A percentile compares a stretch with the other conserved stretches of the same genome.
phyloP scores from a whole-genome alignment of 257 asterid species.

The Plectranthus barbatus region DNA sequence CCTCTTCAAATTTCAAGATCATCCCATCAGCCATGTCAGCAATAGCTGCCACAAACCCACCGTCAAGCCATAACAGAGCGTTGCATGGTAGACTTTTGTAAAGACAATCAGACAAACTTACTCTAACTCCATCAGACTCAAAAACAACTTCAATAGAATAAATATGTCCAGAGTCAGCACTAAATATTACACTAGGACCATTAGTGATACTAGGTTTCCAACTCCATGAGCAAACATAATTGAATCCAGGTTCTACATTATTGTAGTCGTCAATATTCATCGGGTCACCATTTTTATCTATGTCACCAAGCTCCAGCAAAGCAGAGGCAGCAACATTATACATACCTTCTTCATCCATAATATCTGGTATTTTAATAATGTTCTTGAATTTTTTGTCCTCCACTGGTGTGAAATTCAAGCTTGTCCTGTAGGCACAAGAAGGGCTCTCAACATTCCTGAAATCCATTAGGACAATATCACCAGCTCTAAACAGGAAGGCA shows the following conservation, averaged over 20 bases:
- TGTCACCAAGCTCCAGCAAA: conserved; percentile 86
- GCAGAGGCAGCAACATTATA: conserved; percentile 96
- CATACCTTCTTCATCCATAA: conserved; percentile 85
- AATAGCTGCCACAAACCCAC: conserved; percentile 75
- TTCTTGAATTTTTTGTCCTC: conserved; percentile 61
- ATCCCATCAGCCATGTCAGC: conserved; percentile 95
- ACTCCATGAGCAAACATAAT: conserved; percentile 87
- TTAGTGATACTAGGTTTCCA: conserved; percentile 66
- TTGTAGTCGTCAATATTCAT: conserved; percentile 76
- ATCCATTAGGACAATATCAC: conserved; percentile 85
- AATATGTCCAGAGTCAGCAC: conserved; percentile 88
- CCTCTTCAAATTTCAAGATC: conserved; percentile 76
- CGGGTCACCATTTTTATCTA: conserved; percentile 68
- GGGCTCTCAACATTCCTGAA: conserved; percentile 65
- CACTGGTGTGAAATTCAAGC: conserved; percentile 54
- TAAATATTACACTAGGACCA: conserved; percentile 63
- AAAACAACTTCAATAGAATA: conserved; percentile 56
- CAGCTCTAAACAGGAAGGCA: conserved; percentile 80
- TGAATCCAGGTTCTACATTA: conserved; percentile 50
- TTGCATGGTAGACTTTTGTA: conserved; percentile 67
- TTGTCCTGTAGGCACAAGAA: conserved; percentile 49
- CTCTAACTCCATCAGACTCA: conserved; percentile 58
- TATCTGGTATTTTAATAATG: conserved; percentile 58
- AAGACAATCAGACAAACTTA: conserved; percentile 74
- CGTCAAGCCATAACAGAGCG: conserved; percentile 76